phyloP scores from a whole-genome alignment of 2,329 filamentous ascomycete genomes.

The Diplodia seriata region DNA sequence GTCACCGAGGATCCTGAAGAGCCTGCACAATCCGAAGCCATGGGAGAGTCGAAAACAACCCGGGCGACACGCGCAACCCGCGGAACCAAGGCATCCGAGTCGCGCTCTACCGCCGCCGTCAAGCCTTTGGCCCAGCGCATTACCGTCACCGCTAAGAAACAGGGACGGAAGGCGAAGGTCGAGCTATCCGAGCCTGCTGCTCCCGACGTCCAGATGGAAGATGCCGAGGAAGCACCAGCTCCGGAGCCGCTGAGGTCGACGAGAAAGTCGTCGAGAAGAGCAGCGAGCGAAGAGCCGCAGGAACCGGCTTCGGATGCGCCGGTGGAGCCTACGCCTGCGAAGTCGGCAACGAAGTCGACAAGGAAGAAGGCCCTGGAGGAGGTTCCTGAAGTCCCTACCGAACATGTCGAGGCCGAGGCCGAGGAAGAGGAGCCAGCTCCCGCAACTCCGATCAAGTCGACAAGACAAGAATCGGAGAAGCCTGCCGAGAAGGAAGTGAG shows the following conservation, averaged over 20 bases:
- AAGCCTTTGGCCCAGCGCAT: slow-evolving; percentile 32
- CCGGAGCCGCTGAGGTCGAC: not conserved
- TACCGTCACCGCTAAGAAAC: slow-evolving; percentile 22
- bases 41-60: slow-evolving; percentile 14
- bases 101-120: slow-evolving; percentile 10
- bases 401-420: not conserved
- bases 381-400: not conserved
- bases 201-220: slow-evolving; percentile 20
- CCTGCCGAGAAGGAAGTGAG: not conserved
- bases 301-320: not conserved
- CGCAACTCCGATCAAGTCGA: slow-evolving; percentile 3
- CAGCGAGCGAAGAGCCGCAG: slow-evolving; percentile 17
- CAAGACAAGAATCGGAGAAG: slow-evolving; percentile 2
- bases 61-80: slow-evolving; percentile 28
- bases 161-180: slow-evolving; percentile 12
- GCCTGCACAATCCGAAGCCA: not conserved
- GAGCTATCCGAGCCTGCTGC: slow-evolving; percentile 1
- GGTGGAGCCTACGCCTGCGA: slow-evolving; percentile 14
- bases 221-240: not conserved
- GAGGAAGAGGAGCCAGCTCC: not conserved
- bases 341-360: slow-evolving; percentile 2
- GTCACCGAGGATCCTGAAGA: slow-evolving; percentile 4
- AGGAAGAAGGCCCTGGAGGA: not conserved
- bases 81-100: slow-evolving; percentile 23
- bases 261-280: slow-evolving; percentile 15